Conservation (phyloP, 1,284 basidiomycete species). For the Leccinum huronense region DNA sequence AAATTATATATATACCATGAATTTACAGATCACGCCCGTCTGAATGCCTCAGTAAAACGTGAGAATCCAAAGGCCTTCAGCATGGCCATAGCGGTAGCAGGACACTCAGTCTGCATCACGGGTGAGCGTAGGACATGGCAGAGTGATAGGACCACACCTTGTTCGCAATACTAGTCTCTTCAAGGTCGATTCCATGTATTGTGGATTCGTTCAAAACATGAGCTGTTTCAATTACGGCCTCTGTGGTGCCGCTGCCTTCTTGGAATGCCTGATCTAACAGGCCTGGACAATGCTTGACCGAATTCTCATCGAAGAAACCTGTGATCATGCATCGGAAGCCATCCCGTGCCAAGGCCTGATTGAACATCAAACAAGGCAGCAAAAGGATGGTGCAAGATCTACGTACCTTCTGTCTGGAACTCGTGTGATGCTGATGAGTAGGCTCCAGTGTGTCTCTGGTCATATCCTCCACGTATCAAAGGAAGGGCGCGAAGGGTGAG, state of each 20-base stretch:
- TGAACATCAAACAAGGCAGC: too few relatives aligned
- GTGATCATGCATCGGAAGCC: too few relatives aligned
- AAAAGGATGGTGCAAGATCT: too few relatives aligned
- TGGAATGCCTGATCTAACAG: background rate
- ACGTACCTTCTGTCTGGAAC: too few relatives aligned
- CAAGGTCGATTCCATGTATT: background rate
- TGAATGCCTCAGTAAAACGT: background rate
- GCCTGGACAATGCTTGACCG: background rate
- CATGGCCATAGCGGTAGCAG: background rate
- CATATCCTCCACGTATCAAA: background rate
- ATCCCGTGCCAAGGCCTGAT: too few relatives aligned
- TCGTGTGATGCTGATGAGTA: background rate
- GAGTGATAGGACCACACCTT: background rate
- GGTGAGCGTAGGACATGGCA: background rate
- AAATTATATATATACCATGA: too few relatives aligned
- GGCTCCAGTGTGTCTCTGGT: background rate
- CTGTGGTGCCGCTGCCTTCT: background rate
- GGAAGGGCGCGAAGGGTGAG: background rate
- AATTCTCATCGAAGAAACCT: background rate
- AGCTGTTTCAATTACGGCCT: background rate
- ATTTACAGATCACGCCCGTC: background rate
- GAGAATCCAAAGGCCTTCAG: background rate
- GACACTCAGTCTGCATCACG: background rate
- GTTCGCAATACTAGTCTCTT: background rate
- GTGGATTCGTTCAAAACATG: background rate